Evolutionary conservation across 2,329 filamentous ascomycete species (phyloP), one percentile per base, ranked within the genome.

Genomic region (Myriangium duriaei): DNA sequence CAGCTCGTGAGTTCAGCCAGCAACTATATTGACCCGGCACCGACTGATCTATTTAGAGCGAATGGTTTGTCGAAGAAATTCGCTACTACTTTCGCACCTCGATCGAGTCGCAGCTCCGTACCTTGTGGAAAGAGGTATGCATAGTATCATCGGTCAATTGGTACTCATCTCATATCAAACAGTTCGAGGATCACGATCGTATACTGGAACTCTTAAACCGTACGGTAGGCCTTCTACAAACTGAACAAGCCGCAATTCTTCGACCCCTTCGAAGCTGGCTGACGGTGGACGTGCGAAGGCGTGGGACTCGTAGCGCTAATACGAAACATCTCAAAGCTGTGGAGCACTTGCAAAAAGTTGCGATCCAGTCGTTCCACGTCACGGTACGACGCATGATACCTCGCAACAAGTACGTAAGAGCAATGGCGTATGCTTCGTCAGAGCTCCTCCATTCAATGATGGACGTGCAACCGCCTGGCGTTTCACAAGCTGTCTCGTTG

Each of bases 41-140:
- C 48, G 3, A 45, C 47, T 14, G 63, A 69, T 40, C 63, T 67
- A 59, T 64, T 19, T 67, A 18, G 53, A 64, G 29, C 57, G 21
- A 38, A 2, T 56, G 54, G 36, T 39, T 19, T 11, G 55, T 52
- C 39, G 38, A 30, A 4, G 37, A 54, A 16, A 39, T 41, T 11
- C 31, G 53, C 16, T 46, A 51, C 17, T 18, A 42, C n/a, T 37
- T 47, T 11, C 44, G 5, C 24, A 46, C 6, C 60, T 86, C 11
- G 63, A 70, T 46, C 66, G 71, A 32, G 73, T 84, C 14, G 81
- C 81, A 26, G n/a, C 21, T 26, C 7, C 7, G 7, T 7, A n/a
- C 21, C 7, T 26, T 26, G 7, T 26, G 21, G 21, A 26, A 26
- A 7, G 7, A 26, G n/a, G 21, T 26, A 26, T n/a, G 21, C n/a